Conservation (phyloP, 805 yeast species). For the Nakazawaea wickerhamii region DNA sequence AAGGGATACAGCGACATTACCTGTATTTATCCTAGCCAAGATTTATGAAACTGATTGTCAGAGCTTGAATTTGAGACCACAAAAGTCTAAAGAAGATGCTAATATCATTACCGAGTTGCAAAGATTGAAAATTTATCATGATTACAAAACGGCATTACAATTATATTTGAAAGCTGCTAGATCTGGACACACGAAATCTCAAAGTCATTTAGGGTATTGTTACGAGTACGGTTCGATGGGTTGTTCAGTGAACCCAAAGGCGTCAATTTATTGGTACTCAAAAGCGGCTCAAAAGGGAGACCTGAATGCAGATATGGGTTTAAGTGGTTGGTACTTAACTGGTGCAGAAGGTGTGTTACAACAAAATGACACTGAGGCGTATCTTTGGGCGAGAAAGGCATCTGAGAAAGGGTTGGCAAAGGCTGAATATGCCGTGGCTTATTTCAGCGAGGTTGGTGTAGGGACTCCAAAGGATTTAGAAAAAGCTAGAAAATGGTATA, state of each 20-base stretch:
- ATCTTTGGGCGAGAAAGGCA: slow-evolving; percentile 59
- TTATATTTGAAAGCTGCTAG: slow-evolving; percentile 56
- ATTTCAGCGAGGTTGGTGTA: slow-evolving; percentile 62
- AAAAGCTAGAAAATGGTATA: slow-evolving; percentile 45
- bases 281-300: slow-evolving; percentile 62
- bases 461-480: slow-evolving; percentile 40
- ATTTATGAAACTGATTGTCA: slow-evolving; percentile 29
- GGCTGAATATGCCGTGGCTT: slow-evolving; percentile 67
- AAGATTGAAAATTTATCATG: slow-evolving; percentile 24
- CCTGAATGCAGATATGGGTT: slow-evolving; percentile 62
- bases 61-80: slow-evolving; percentile 22
- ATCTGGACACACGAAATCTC: slow-evolving; percentile 59
- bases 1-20: slow-evolving; percentile 8
- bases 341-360: slow-evolving; percentile 53
- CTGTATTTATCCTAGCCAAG: slow-evolving; percentile 30
- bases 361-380: slow-evolving; percentile 60
- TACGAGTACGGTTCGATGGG: slow-evolving; percentile 65
- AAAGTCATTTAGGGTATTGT: slow-evolving; percentile 64
- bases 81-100: slow-evolving; percentile 21
- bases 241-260: slow-evolving; percentile 45
- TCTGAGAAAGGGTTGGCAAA: slow-evolving; percentile 54
- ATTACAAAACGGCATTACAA: slow-evolving; percentile 39
- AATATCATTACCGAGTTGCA: slow-evolving; percentile 29
- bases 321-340: slow-evolving; percentile 74
- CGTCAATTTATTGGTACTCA: slow-evolving; percentile 70